phyloP scores from a whole-genome alignment of 2,329 filamentous ascomycete genomes.

The Phaeoacremonium minimum region DNA sequence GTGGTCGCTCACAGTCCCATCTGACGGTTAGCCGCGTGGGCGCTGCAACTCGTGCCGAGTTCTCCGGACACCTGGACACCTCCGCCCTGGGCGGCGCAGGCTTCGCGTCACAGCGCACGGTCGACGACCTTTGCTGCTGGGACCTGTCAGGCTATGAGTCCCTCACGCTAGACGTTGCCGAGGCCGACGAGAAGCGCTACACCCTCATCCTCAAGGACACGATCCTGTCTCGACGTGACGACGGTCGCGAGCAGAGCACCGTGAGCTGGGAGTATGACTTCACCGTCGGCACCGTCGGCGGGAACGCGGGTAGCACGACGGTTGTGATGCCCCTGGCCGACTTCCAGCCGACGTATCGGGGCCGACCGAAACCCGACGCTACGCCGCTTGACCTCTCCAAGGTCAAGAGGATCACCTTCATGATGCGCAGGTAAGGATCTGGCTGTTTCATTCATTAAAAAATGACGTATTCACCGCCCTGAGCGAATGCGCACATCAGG shows the following conservation, averaged over 20 bases:
- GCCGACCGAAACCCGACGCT: conserved; percentile 58
- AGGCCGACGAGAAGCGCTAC: conserved; percentile 62
- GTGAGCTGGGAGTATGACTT: conserved; percentile 75
- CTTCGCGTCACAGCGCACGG: conserved; percentile 74
- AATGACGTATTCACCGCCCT: too few relatives aligned
- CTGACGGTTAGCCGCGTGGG: conserved; percentile 22
- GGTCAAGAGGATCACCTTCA: conserved; percentile 67
- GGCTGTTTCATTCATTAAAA: conserved; percentile 4
- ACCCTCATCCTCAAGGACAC: conserved; percentile 73
- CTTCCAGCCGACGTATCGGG: conserved; percentile 71
- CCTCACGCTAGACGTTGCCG: conserved; percentile 56
- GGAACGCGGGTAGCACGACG: conserved; percentile 1
- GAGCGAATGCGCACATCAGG: too few relatives aligned
- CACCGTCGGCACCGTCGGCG: conserved; percentile 13
- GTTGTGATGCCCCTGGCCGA: conserved; percentile 60
- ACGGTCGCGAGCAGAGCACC: conserved; percentile 67
- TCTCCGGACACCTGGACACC: conserved; percentile 57
- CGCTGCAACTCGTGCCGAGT: conserved; percentile 21
- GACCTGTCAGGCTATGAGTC: conserved; percentile 31
- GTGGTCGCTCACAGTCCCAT: conserved; percentile 59
- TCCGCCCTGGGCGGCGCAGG: conserved; percentile 68
- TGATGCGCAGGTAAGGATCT: conserved; percentile 80
- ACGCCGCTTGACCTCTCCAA: conserved; percentile 51
- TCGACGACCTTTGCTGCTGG: conserved; percentile 13
- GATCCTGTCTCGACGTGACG: conserved; percentile 49